These are phyloP conservation scores for Sugiyamaella qingdaonensis DNA, from an alignment of 805 yeast genomes.

Conservation along the genomic window DNA sequence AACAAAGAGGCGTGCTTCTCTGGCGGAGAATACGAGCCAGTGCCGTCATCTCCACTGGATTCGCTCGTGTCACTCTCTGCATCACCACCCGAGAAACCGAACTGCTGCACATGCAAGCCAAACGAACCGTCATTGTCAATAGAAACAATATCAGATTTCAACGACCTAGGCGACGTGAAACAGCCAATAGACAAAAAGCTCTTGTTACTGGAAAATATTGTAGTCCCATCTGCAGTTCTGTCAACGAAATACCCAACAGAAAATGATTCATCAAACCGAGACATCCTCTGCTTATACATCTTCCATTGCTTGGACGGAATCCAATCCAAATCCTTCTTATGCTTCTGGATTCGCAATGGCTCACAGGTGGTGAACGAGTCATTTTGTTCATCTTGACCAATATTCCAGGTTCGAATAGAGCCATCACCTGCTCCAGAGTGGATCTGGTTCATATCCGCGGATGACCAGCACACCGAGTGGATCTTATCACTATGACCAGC, in stretches of 20 bases:
- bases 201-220: conserved; percentile 27
- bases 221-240: conserved; percentile 17
- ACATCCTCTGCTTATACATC: conserved; percentile 27
- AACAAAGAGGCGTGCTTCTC: not conserved
- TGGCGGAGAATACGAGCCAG: conserved; percentile 12
- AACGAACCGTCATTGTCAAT: conserved; percentile 32
- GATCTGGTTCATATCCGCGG: conserved; percentile 40
- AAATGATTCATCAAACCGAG: conserved; percentile 17
- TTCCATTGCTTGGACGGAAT: conserved; percentile 25
- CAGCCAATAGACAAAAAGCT: conserved; percentile 27
- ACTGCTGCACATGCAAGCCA: conserved; percentile 29
- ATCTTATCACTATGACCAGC: conserved; percentile 54
- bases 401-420: conserved; percentile 63
- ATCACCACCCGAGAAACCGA: conserved; percentile 1
- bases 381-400: conserved; percentile 23
- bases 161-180: conserved; percentile 2
- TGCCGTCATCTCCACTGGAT: conserved; percentile 14
- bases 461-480: conserved; percentile 58
- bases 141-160: conserved; percentile 20
- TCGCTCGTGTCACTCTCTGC: conserved; percentile 9
- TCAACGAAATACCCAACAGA: conserved; percentile 24
- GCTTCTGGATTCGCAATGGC: not conserved
- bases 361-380: not conserved
- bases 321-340: conserved; percentile 14
- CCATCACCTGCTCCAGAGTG: conserved; percentile 65